Base-by-base conservation (phyloP, 2,329 filamentous ascomycete species). In the Epichloe coenophiala region DNA sequence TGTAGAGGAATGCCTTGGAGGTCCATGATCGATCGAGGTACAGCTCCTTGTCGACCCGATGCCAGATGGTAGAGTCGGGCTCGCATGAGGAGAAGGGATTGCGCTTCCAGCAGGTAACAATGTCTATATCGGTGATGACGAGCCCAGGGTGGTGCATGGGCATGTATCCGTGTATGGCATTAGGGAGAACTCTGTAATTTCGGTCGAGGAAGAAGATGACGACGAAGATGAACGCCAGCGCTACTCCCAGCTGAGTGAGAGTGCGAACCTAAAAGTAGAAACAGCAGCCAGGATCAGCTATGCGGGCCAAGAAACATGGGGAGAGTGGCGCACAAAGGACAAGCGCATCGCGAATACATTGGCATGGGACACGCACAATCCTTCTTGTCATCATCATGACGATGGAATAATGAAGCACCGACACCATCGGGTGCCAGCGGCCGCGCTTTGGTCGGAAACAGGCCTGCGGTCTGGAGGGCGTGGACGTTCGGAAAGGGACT, bases 41-140 rank as follows among this genome's bases (percentile, higher is more conserved):
- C 0, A 96, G 76, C 62, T 96, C 88, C 69, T 95, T 96, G 57
- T 95, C 86, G 55, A 96, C 73, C 46, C 86, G 84, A 58, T 88
- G 82, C 90, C 90, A 96, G 55, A 69, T 62, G 51, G 78, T 72
- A 42, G 80, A 59, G 60, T 93, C 84, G 55, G 93, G 77, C 55
- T 81, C 81, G 70, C 88, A 95, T 43, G 77, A 84, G 4, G 84
- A 84, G 52, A 91, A 84, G 33, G 78, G 63, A 62, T 90, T 93
- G 48, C 93, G 60, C 12, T 76, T 76, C 8, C 84, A 88, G 68
- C 90, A 96, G 48, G 77, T 83, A 17, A 79, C 77, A 55, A 95
- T 76, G 36, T 83, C 86, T 53, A 95, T 75, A 68, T 96, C 90
- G 62, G 88, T 95, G 60, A 95, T 80, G 60, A 95, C 82, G 53